Evolutionary conservation across 2,329 filamentous ascomycete genomes (phyloP), one percentile per base, ranked within the genome.

Genomic region (Curvularia lunata): DNA sequence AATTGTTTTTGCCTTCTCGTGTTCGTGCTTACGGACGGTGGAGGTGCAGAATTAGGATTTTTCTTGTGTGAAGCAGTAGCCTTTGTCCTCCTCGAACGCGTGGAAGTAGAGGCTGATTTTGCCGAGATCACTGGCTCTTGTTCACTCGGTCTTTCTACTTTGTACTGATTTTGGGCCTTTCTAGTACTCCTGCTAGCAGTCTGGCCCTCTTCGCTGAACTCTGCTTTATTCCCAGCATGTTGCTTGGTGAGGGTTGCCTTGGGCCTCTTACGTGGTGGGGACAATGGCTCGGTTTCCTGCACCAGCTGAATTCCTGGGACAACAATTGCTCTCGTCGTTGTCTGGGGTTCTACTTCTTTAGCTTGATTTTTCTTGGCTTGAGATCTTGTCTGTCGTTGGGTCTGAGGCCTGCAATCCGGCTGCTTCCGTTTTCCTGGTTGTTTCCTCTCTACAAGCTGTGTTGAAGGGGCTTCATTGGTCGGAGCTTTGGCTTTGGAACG

Each of bases 231-330:
- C 6, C 3, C 9, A 30, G 37, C 27, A 30, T n/a, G 25, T n/a
- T 12, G 45, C 2, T 9, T n/a, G 25, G 19, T 9, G 18, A 25
- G n/a, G 21, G 37, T 42, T 16, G 27, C 37, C 21, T 48, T 58
- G 18, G 27, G 19, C 37, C 59, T 61, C 52, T 51, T 61, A 12
- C 43, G 52, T 18, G 42, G 52, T 21, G 38, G 38, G 8, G 23
- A 42, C 9, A 9, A 27, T 16, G 38, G 43, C 16, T 48, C 45
- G 4, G 32, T 25, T 12, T 50, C n/a, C 19, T 89, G 48, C 23
- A 23, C 42, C 19, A 45, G 7, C 18, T 46, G 45, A 10, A 37
- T 30, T 19, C 5, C 34, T 9, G 18, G 41, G 6, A 34, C 40
- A 19, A 28, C 43, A 6, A 6, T 49, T 25, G 7, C 13, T 37